phyloP scores from a whole-genome alignment of 331 rosid genomes.

The Phaseolus coccineus region DNA sequence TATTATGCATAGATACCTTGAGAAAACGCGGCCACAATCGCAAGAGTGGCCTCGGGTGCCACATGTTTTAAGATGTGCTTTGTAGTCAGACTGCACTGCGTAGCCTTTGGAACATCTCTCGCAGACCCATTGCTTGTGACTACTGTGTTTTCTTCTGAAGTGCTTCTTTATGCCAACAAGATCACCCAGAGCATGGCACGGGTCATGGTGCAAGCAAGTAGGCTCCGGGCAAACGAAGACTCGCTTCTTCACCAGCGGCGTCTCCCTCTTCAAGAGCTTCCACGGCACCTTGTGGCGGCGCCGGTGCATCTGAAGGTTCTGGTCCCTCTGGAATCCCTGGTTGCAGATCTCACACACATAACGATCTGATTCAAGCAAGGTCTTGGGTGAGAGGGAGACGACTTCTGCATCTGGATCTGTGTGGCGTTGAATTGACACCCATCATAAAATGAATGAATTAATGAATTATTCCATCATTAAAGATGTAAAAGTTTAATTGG shows the following conservation, averaged over 20 bases:
- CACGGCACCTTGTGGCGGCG: constrained; percentile 97
- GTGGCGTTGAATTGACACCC: neutral
- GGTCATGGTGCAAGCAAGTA: constrained; percentile 91
- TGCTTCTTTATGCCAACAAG: constrained; percentile 97
- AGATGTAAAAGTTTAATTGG: too few species aligned
- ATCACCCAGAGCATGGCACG: constrained; percentile 96
- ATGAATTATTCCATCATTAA: neutral
- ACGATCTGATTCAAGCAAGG: constrained; percentile 95
- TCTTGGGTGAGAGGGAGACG: constrained; percentile 94
- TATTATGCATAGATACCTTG: constrained; percentile 45
- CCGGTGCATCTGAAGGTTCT: constrained; percentile 98
- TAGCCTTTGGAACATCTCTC: constrained; percentile 86
- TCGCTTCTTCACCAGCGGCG: constrained; percentile 76
- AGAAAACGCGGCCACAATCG: constrained; percentile 97
- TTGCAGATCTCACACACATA: constrained; percentile 99
- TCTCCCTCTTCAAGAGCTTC: constrained; percentile 92
- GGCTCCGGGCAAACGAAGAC: constrained; percentile 99
- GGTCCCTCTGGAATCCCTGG: constrained; percentile 99
- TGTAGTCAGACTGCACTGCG: constrained; percentile 96
- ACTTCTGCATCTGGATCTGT: constrained; percentile 99
- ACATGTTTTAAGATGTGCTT: constrained; percentile 97
- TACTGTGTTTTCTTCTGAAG: constrained; percentile 92
- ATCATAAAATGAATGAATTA: neutral
- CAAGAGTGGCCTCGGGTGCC: constrained; percentile 98
- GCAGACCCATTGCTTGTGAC: constrained; percentile 96